These are phyloP conservation scores for Adiantum capillusveneris DNA, from an alignment of 75 land plant genomes.

Conservation along the genomic window DNA sequence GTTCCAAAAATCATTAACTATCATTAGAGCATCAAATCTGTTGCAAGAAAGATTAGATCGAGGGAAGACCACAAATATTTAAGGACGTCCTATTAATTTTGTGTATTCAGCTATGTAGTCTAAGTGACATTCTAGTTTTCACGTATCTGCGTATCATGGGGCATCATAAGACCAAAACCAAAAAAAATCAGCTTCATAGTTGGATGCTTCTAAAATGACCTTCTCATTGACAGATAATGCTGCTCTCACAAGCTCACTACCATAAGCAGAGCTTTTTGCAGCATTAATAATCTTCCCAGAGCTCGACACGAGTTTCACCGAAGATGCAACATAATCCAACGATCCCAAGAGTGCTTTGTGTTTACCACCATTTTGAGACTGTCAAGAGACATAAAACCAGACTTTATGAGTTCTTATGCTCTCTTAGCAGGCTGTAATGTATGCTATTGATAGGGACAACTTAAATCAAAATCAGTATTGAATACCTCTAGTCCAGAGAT, in stretches of 20 bases:
- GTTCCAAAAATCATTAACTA: too few relatives aligned
- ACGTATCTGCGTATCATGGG: too few relatives aligned
- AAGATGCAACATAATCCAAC: constrained; percentile 81
- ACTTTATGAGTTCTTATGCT: neutral
- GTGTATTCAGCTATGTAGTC: too few relatives aligned
- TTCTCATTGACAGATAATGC: constrained; percentile 84
- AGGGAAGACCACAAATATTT: too few relatives aligned
- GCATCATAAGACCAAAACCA: too few relatives aligned
- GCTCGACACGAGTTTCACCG: constrained; percentile 44
- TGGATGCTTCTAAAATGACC: constrained; percentile 17
- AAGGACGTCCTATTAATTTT: too few relatives aligned
- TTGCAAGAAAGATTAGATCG: too few relatives aligned
- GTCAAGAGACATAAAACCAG: too few relatives aligned
- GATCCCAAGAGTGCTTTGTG: constrained; percentile 86
- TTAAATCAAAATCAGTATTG: neutral
- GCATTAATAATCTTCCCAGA: constrained; percentile 66
- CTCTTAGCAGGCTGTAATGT: neutral
- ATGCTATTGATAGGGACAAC: neutral
- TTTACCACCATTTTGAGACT: constrained; percentile 19
- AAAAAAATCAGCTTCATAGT: too few relatives aligned
- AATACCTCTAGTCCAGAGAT: constrained; percentile 56
- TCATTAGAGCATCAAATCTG: too few relatives aligned
- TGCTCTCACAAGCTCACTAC: constrained; percentile 75
- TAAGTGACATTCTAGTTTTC: too few relatives aligned
- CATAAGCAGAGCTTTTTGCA: constrained; percentile 59